Conservation (phyloP, 176 grass and related monocot species). For the Triticum dicoccoides region DNA sequence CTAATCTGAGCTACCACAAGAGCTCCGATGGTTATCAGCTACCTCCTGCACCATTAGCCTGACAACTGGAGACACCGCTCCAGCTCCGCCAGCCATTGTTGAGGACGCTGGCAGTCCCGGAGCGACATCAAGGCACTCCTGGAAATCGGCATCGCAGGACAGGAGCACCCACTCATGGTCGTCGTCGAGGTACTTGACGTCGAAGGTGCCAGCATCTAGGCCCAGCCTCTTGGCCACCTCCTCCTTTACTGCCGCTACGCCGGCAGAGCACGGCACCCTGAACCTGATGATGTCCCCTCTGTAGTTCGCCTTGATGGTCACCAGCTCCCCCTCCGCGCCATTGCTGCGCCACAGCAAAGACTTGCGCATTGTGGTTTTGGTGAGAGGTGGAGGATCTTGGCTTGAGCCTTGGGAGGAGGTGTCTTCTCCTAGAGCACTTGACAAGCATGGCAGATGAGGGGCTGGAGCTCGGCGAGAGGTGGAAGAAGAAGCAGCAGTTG, state of each 20-base stretch:
- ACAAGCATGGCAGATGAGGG: not conserved
- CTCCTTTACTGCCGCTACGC: slow-evolving; percentile 37
- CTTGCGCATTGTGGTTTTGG: not conserved
- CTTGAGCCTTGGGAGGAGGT: slow-evolving; percentile 72
- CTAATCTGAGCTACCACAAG: slow-evolving; percentile 67
- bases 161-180: slow-evolving; percentile 85
- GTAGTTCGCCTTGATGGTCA: slow-evolving; percentile 76
- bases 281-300: slow-evolving; percentile 80
- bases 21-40: slow-evolving; percentile 47
- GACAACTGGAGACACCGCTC: not conserved
- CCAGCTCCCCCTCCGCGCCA: not conserved
- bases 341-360: not conserved
- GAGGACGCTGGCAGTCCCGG: not conserved
- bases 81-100: no score
- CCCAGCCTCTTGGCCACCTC: slow-evolving; percentile 68
- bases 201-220: slow-evolving; percentile 52
- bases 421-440: slow-evolving; percentile 21
- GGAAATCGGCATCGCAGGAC: slow-evolving; percentile 72
- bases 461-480: slow-evolving; percentile 18
- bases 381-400: slow-evolving; percentile 29
- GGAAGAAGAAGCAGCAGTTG: not conserved
- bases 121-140: slow-evolving; percentile 72
- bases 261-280: slow-evolving; percentile 36
- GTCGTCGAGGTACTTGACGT: slow-evolving; percentile 89
- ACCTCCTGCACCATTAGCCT: slow-evolving; percentile 64